A percentile compares a stretch with the other conserved stretches of the same genome.
phyloP scores from a whole-genome alignment of 495 filamentous ascomycete species.

The Daldinia loculata region DNA sequence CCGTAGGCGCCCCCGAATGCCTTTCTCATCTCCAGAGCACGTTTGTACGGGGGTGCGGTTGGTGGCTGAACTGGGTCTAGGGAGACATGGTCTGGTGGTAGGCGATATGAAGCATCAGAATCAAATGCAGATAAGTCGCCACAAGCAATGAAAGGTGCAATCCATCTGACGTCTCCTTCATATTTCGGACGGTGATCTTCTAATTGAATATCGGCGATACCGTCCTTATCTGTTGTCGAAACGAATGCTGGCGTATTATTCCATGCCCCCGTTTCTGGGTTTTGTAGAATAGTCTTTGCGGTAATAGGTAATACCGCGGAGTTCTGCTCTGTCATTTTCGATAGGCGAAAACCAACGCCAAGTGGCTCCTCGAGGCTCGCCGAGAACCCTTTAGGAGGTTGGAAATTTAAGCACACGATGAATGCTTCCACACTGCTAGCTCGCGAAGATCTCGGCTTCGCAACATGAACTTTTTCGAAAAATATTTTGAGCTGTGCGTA shows the following conservation, averaged over 20 bases:
- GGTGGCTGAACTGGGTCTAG: constrained; percentile 96
- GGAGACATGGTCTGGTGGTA: constrained; percentile 77
- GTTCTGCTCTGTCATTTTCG: constrained; percentile 51
- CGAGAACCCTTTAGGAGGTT: constrained; percentile 67
- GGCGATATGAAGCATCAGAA: constrained; percentile 88
- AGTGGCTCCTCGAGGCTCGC: constrained; percentile 74
- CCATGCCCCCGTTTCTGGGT: constrained; percentile 55
- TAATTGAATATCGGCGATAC: constrained; percentile 68
- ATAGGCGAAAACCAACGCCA: constrained; percentile 63
- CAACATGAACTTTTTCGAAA: constrained; percentile 85
- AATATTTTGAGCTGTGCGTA: constrained; percentile 92
- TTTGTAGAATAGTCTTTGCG: constrained; percentile 50
- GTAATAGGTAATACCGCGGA: constrained; percentile 50
- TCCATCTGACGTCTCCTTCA: constrained; percentile 71
- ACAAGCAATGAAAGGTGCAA: constrained; percentile 93
- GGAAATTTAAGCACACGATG: constrained; percentile 91
- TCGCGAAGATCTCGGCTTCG: constrained; percentile 90
- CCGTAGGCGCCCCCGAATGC: constrained; percentile 81
- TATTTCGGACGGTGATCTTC: constrained; percentile 55
- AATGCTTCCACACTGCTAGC: constrained; percentile 97
- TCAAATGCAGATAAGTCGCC: constrained; percentile 95
- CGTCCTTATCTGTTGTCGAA: constrained; percentile 57
- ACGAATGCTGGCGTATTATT: constrained; percentile 29
- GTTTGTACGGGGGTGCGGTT: constrained; percentile 93
- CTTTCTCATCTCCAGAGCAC: constrained; percentile 84